Conservation (phyloP, 1,139 yeast species). For the Kluyveromyces sp. region DNA sequence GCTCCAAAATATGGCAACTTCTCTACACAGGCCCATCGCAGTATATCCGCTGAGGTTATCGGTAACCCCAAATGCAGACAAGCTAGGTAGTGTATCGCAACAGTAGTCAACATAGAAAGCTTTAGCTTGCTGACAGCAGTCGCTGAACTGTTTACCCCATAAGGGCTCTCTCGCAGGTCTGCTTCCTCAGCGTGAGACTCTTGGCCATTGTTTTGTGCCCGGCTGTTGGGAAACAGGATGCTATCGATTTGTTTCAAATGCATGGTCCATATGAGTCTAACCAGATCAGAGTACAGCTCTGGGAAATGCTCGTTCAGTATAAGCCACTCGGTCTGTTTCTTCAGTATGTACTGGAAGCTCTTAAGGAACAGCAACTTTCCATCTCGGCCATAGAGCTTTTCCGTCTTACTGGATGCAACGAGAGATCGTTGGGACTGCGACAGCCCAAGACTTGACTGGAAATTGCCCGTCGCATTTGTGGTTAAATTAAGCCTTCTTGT, state of each 20-base stretch:
- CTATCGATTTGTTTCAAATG: constrained; percentile 28
- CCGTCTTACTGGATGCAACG: constrained; percentile 13
- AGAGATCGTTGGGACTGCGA: constrained; percentile 18
- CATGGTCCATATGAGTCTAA: constrained; percentile 47
- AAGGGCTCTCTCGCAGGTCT: constrained; percentile 28
- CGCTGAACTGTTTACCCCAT: not conserved
- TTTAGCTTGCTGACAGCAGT: constrained; percentile 10
- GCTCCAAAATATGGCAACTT: constrained; percentile 26
- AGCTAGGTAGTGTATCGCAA: constrained; percentile 27
- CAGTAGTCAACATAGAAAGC: constrained; percentile 20
- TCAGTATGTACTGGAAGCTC: constrained; percentile 50
- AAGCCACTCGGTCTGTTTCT: constrained; percentile 42
- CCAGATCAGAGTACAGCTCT: constrained; percentile 36
- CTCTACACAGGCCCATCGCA: constrained; percentile 22
- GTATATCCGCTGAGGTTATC: constrained; percentile 22
- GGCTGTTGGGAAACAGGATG: constrained; percentile 9
- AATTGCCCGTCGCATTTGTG: constrained; percentile 29
- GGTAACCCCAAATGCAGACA: constrained; percentile 25
- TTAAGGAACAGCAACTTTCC: constrained; percentile 43
- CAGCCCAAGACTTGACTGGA: constrained; percentile 25
- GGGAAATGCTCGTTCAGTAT: constrained; percentile 32
- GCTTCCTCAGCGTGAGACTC: constrained; percentile 34
- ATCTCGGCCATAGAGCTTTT: constrained; percentile 44
- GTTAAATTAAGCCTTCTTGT: constrained; percentile 52
- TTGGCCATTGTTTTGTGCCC: too few species aligned